Evolutionary conservation across 2,329 filamentous ascomycete species (phyloP), one percentile per base, ranked within the genome.

Genomic region (Sporothrix humicola): DNA sequence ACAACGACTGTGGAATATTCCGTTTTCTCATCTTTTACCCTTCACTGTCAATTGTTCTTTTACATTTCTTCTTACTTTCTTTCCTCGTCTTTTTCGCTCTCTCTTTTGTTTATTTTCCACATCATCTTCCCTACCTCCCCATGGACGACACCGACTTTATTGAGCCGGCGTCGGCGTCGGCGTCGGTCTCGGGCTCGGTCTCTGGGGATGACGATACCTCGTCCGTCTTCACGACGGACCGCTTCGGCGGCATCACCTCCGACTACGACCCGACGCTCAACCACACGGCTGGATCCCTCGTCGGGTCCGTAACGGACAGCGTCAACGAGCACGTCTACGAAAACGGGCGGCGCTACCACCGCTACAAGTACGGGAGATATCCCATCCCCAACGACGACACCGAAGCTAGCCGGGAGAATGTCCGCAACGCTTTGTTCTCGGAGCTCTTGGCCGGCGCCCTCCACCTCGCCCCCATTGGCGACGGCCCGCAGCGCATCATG

Each of bases 381-480:
- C 76, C 74, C 26, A 73, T 80, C 42, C 79, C 79, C 74, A 85
- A 85, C 74, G 84, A 85, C 71, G 81, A 84, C 23, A 76, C 79
- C 2, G 84, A 85, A 76, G 83, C 84, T 74, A 82, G 84, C 75
- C 78, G 84, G n/a, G 83, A 85, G 75, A 81, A 82, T 73, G 83
- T 83, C 82, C 87, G 87, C 77, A 87, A 88, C 77, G 81, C 83
- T 74, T 85, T 87, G 82, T 80, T 86, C 52, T 84, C 83, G 77
- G 77, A 86, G 73, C 80, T 87, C 13, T 85, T 84, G 74, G 83
- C 83, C 71, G 81, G 83, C 50, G 82, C 82, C 73, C 80, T 89
- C n/a, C 83, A 86, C 77, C 87, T 87, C 77, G 86, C 87, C 2
- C 86, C 87, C 17, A 70, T 76, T 81, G 82, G 77, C 26, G 26